These are phyloP conservation scores for Colletotrichum liriopes DNA, from an alignment of 2,329 filamentous ascomycete genomes.

Conservation along the genomic window DNA sequence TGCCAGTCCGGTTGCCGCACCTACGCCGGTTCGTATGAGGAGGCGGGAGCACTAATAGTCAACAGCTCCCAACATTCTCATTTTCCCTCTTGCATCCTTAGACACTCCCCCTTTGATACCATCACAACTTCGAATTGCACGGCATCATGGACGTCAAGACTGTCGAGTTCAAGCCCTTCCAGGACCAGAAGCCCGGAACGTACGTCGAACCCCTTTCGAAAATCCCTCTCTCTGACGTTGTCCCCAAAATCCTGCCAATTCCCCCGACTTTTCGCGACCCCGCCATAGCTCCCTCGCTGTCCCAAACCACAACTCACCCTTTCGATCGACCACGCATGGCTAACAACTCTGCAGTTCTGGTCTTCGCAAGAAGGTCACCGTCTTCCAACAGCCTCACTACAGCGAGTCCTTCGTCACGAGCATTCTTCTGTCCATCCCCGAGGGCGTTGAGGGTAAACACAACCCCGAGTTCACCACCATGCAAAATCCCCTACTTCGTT, in stretches of 20 bases:
- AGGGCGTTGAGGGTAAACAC: conserved; percentile 82
- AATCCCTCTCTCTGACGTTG: conserved; percentile 47
- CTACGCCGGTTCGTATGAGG: conserved; percentile 5
- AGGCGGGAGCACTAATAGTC: conserved; percentile 11
- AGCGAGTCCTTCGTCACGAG: conserved; percentile 95
- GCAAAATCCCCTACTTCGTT: conserved; percentile 24
- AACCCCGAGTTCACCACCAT: background rate
- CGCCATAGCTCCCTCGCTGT: conserved; percentile 37
- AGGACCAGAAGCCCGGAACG: conserved; percentile 99
- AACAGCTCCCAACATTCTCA: conserved; percentile 42
- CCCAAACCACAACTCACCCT: conserved; percentile 22
- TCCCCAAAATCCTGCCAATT: conserved; percentile 49
- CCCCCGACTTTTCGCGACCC: conserved; percentile 27
- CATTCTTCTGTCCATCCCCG: conserved; percentile 96
- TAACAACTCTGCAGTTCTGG: conserved; percentile 78
- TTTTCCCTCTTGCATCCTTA: conserved; percentile 32
- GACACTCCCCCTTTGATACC: conserved; percentile 12
- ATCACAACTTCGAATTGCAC: conserved; percentile 37
- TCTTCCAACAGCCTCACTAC: conserved; percentile 96
- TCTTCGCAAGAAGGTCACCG: conserved; percentile 98
- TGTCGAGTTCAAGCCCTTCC: conserved; percentile 87
- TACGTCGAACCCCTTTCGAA: conserved; percentile 69
- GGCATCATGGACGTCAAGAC: conserved; percentile 80
- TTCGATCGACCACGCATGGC: conserved; percentile 21
- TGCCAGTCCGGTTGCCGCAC: conserved; percentile 19